Evolutionary conservation across 139 green algal species (phyloP).

Genomic region (Trebouxia sp.): DNA sequence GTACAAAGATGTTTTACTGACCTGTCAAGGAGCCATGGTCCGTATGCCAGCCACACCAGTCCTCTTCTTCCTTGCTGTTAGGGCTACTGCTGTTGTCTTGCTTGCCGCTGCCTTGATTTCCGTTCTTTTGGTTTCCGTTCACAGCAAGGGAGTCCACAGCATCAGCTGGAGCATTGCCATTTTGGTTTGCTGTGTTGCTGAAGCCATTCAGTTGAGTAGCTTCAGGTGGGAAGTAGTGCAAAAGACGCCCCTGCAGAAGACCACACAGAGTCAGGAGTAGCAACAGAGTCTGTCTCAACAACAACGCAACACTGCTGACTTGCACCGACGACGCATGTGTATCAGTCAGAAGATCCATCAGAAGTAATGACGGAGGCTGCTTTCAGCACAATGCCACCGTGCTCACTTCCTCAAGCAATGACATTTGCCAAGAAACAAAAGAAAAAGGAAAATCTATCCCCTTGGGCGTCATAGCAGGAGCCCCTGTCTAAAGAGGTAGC

Average conservation of each 20-base stretch:
- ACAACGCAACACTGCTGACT: not conserved
- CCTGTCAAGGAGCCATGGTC: constrained; percentile 78
- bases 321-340: not conserved
- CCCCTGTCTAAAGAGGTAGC: too few species aligned
- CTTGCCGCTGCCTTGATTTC: not conserved
- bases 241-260: constrained; percentile 56
- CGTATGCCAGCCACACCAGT: constrained; percentile 82
- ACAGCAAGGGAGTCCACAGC: not conserved
- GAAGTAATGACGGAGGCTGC: not conserved
- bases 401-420: too few species aligned
- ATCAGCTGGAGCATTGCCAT: not conserved
- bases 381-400: not conserved
- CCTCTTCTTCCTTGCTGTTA: constrained; percentile 11
- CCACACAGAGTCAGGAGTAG: not conserved
- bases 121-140: too few species aligned
- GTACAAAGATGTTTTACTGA: too few species aligned
- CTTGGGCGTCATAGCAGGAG: too few species aligned
- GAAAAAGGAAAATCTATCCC: too few species aligned
- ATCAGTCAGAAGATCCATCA: not conserved
- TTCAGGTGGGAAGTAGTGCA: constrained; percentile 72
- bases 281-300: not conserved
- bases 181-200: not conserved
- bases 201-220: not conserved
- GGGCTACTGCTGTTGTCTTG: not conserved
- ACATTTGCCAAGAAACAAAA: too few species aligned